Conservation (phyloP, 1,139 yeast species). For the Candida glucosophila region DNA sequence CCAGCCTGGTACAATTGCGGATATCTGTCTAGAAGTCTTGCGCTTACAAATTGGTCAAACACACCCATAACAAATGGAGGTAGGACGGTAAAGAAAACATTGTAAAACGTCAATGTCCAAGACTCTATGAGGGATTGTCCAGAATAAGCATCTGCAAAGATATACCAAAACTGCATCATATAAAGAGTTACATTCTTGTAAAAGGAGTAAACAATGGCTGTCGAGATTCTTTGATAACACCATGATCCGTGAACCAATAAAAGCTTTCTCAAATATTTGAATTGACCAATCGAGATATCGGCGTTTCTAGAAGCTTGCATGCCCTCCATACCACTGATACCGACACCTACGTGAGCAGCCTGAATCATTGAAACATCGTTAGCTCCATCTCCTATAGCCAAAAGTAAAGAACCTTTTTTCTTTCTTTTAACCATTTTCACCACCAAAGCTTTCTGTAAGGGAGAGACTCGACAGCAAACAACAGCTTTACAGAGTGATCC, state of each 20-base stretch:
- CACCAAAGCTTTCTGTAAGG: constrained; percentile 94
- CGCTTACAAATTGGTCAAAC: constrained; percentile 92
- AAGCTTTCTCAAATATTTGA: constrained; percentile 73
- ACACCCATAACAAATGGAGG: constrained; percentile 97
- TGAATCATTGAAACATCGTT: constrained; percentile 99
- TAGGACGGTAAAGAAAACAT: constrained; percentile 87
- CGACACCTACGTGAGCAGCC: constrained; percentile 96
- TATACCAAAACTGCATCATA: constrained; percentile 98
- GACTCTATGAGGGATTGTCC: constrained; percentile 96
- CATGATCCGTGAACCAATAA: constrained; percentile 93
- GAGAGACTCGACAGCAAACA: constrained; percentile 90
- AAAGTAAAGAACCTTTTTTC: constrained; percentile 56
- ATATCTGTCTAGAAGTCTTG: constrained; percentile 79
- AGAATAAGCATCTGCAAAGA: constrained; percentile 82
- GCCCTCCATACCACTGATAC: constrained; percentile 98
- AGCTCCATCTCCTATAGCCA: constrained; percentile 97
- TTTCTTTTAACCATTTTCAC: constrained; percentile 72
- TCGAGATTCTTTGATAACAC: constrained; percentile 92
- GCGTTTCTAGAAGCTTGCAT: constrained; percentile 99
- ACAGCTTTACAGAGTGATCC: constrained; percentile 92
- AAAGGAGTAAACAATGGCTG: constrained; percentile 87
- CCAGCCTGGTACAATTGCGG: constrained; percentile 92
- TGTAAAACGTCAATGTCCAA: constrained; percentile 95
- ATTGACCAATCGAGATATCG: constrained; percentile 94
- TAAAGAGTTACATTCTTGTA: constrained; percentile 92